These are phyloP conservation scores for Conoideocrella luteorostrata DNA, from an alignment of 2,329 filamentous ascomycete genomes.

Conservation along the genomic window DNA sequence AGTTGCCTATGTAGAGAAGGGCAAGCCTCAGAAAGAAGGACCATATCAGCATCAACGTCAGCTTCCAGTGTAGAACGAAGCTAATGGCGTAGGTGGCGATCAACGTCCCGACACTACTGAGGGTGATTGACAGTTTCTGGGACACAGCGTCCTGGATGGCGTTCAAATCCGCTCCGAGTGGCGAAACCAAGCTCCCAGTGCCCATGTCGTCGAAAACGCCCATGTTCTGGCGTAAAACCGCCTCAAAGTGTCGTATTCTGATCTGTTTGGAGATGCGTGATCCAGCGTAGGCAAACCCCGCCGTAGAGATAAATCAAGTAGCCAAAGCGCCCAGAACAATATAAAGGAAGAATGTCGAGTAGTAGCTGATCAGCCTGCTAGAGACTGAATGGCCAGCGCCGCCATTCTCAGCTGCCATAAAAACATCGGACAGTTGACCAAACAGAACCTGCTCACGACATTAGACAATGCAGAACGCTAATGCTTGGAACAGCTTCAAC, in stretches of 20 bases:
- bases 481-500: background rate
- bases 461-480: background rate
- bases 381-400: too few relatives aligned
- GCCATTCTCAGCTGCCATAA: too few relatives aligned
- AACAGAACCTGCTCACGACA: too few relatives aligned
- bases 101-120: background rate
- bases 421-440: too few relatives aligned
- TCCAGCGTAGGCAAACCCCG: constrained; percentile 6
- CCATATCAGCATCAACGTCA: background rate
- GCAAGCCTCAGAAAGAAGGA: background rate
- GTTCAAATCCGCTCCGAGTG: background rate
- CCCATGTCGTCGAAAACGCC: constrained; percentile 25
- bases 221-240: constrained; percentile 24
- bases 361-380: background rate
- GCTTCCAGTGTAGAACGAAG: background rate
- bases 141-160: background rate
- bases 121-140: background rate
- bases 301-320: constrained; percentile 25
- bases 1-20: background rate
- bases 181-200: constrained; percentile 10
- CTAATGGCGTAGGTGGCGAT: background rate
- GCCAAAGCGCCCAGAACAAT: constrained; percentile 25
- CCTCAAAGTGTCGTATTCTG: constrained; percentile 14
- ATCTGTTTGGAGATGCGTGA: background rate
- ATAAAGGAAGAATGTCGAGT: constrained; percentile 8